Percentiles rank a stretch among this genome's conserved stretches.
phyloP scores from a whole-genome alignment of 768 basidiomycete genomes.

The Auricularia heimuer region DNA sequence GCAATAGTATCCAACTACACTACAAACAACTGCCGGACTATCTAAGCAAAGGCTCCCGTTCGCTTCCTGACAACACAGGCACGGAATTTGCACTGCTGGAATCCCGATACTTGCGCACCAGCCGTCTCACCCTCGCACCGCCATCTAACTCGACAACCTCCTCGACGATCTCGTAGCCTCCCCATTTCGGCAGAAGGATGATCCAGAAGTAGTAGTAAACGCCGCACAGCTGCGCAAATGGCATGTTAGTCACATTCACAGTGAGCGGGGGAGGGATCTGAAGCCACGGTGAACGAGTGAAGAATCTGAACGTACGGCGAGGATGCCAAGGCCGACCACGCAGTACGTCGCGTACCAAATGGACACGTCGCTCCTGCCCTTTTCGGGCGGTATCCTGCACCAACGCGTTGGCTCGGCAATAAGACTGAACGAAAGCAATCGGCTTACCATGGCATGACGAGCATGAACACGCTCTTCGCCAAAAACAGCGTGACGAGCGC shows the following conservation, averaged over 20 bases:
- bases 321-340: slow-evolving; percentile 19
- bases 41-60: no score
- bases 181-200: slow-evolving; percentile 30
- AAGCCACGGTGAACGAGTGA: neutral
- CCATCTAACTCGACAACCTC: slow-evolving; percentile 11
- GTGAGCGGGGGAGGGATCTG: no score
- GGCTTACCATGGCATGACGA: slow-evolving; percentile 26
- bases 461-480: slow-evolving; percentile 17
- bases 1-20: no score
- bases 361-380: slow-evolving; percentile 21
- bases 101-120: slow-evolving; percentile 9
- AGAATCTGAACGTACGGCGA: slow-evolving; percentile 13
- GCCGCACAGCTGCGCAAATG: slow-evolving; percentile 13
- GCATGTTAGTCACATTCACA: no score
- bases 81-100: no score
- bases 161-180: slow-evolving; percentile 37
- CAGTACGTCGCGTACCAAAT: slow-evolving; percentile 24
- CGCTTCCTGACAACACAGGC: no score
- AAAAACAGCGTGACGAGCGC: slow-evolving; percentile 17
- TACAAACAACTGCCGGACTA: no score
- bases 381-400: slow-evolving; percentile 19
- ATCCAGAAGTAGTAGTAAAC: slow-evolving; percentile 32
- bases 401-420: neutral
- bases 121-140: slow-evolving; percentile 8
- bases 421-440: slow-evolving; percentile 3